These are phyloP conservation scores for Hirschioporus abietinus DNA, from an alignment of 768 basidiomycete species.

Conservation along the genomic window DNA sequence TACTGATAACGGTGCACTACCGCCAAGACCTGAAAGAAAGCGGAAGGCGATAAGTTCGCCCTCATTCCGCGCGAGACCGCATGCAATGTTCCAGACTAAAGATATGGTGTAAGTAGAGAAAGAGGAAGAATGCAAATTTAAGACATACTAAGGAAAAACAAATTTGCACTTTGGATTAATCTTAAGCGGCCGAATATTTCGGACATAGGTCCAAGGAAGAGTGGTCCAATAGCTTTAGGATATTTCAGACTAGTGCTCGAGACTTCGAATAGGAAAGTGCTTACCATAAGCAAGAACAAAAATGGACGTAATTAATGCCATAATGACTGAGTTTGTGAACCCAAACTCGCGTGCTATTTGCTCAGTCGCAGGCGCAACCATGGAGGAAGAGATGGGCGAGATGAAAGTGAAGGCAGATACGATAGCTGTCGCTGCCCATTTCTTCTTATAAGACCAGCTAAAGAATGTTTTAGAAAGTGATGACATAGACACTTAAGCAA, in stretches of 20 bases:
- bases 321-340: constrained; percentile 41
- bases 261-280: constrained; percentile 11
- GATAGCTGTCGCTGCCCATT: constrained; percentile 60
- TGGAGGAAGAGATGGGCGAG: constrained; percentile 58
- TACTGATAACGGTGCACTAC: constrained; percentile 59
- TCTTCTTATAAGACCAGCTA: constrained; percentile 53
- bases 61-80: constrained; percentile 50
- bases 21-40: constrained; percentile 65
- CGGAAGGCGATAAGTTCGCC: constrained; percentile 61
- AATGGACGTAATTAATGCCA: constrained; percentile 58
- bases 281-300: constrained; percentile 58
- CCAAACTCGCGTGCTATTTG: constrained; percentile 52
- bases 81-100: constrained; percentile 29
- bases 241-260: background rate
- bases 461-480: too few relatives aligned
- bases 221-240: constrained; percentile 11
- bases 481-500: too few relatives aligned
- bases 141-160: constrained; percentile 7
- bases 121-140: constrained; percentile 53
- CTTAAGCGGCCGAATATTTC: constrained; percentile 25
- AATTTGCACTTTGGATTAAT: constrained; percentile 22
- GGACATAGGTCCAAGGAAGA: constrained; percentile 16
- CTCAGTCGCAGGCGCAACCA: constrained; percentile 60
- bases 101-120: background rate
- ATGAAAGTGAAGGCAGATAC: constrained; percentile 51